These are phyloP conservation scores for Malus sylvestris DNA, from an alignment of 306 rosid species.

Conservation along the genomic window DNA sequence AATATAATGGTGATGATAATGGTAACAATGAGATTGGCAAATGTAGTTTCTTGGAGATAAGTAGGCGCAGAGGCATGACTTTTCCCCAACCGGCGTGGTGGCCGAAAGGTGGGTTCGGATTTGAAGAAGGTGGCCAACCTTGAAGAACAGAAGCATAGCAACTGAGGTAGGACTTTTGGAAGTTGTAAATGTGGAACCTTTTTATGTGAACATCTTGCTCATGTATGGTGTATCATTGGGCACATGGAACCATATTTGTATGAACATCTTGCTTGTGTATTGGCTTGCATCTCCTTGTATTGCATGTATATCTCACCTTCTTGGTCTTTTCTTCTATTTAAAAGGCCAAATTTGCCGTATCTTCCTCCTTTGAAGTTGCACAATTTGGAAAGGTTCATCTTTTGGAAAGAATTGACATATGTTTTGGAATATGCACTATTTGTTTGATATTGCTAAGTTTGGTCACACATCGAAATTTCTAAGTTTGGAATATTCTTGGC, in stretches of 20 bases:
- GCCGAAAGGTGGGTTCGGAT: conserved; percentile 4
- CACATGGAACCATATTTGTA: neutral
- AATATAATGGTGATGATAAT: neutral
- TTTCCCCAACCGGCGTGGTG: conserved; percentile 35
- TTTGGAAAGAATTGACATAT: neutral
- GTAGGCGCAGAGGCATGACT: conserved; percentile 18
- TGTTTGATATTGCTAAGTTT: neutral
- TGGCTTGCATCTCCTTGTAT: neutral
- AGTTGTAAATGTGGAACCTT: neutral
- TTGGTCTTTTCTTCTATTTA: neutral
- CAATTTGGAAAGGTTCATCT: neutral
- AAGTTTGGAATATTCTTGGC: neutral
- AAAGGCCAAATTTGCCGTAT: neutral
- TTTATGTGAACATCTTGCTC: neutral
- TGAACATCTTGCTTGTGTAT: neutral
- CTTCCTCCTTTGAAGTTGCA: neutral
- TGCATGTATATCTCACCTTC: neutral
- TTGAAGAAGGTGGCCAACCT: neutral
- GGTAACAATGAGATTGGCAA: neutral
- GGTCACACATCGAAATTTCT: neutral
- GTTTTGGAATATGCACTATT: neutral
- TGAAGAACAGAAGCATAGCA: neutral
- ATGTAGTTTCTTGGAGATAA: conserved; percentile 13
- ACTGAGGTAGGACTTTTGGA: neutral
- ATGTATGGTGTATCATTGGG: neutral